Evolutionary conservation across 2,329 filamentous ascomycete species (phyloP), one percentile per base, ranked within the genome.

Genomic region (Colletotrichum sp.): DNA sequence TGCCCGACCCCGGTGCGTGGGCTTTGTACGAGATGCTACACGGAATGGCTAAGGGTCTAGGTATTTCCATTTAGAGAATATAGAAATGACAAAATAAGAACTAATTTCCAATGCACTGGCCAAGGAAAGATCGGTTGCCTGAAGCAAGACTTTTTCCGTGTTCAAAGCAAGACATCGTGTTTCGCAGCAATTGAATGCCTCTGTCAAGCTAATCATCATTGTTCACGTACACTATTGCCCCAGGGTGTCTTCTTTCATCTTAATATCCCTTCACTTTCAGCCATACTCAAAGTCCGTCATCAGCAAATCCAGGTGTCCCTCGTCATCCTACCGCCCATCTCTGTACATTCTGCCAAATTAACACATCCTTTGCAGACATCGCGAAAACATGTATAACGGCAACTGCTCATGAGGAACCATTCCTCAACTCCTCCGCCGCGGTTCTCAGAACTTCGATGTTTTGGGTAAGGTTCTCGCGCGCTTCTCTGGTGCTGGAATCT

Each of bases 1-100:
- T 82, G 11, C 81, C 82, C 8, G 82, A 83, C 22, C 82, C 81
- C 3, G 81, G 82, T 1, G 82, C 81, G n/a, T 82, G 82, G 82
- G 81, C 82, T 5, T 63, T 82, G 15, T 82, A 80, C 63, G 81
- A 82, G 79, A 77, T 80, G 28, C 30, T 79, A 70, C 76, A 39
- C 4, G 68, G 73, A 6, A 64, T 75, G 63, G 64, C 64, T 0
- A 68, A 72, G 36, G 68, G 68, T 11, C 28, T 70, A 2, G 55
- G 27, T 0, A 32, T 68, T 19, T 61, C 59, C 2, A 30, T 22
- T 13, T 61, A 61, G 19, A 34, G 8, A 22, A 22, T 8, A 25
- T 22, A 22, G 9, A n/a, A 61, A 61, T 13, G 16, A 32, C 15
- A 61, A 30, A 34, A 61, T 12, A 13, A 61, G 16, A 61, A 61